Percentiles rank a stretch among this genome's conserved stretches.
These are phyloP conservation scores for Wickerhamiella kurtzmanii DNA, from an alignment of 805 yeast genomes.

Conservation along the genomic window DNA sequence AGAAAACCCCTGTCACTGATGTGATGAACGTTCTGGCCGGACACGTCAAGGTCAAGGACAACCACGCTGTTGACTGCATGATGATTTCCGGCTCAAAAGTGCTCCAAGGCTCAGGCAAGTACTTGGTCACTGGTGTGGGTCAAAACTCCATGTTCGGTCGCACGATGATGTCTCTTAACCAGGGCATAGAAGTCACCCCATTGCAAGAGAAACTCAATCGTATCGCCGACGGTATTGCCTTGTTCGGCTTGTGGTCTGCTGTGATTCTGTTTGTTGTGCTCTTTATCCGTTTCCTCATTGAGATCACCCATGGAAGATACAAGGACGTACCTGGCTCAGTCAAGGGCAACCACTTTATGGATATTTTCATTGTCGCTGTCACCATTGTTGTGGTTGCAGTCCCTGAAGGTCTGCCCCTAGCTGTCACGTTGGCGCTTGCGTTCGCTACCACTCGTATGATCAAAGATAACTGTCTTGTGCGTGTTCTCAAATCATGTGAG, in stretches of 20 bases:
- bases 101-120: constrained; percentile 73
- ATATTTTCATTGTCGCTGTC: constrained; percentile 78
- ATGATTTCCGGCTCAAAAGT: constrained; percentile 85
- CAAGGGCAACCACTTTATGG: constrained; percentile 73
- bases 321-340: constrained; percentile 42
- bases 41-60: constrained; percentile 18
- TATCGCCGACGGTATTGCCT: constrained; percentile 89
- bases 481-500: constrained; percentile 87
- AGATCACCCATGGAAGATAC: constrained; percentile 32
- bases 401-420: constrained; percentile 97
- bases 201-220: constrained; percentile 66
- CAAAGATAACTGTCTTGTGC: constrained; percentile 87
- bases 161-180: constrained; percentile 67
- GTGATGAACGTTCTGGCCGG: constrained; percentile 23
- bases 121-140: constrained; percentile 85
- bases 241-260: constrained; percentile 82
- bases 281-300: constrained; percentile 58
- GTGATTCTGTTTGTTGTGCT: constrained; percentile 65
- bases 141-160: constrained; percentile 79
- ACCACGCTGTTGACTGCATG: constrained; percentile 55
- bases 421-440: constrained; percentile 91
- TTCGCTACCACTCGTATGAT: constrained; percentile 98
- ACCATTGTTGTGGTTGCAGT: constrained; percentile 94
- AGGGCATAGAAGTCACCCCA: constrained; percentile 77
- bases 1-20: constrained; percentile 43